Evolutionary conservation across 805 yeast species (phyloP).

Genomic region (Naumovozyma castellii): DNA sequence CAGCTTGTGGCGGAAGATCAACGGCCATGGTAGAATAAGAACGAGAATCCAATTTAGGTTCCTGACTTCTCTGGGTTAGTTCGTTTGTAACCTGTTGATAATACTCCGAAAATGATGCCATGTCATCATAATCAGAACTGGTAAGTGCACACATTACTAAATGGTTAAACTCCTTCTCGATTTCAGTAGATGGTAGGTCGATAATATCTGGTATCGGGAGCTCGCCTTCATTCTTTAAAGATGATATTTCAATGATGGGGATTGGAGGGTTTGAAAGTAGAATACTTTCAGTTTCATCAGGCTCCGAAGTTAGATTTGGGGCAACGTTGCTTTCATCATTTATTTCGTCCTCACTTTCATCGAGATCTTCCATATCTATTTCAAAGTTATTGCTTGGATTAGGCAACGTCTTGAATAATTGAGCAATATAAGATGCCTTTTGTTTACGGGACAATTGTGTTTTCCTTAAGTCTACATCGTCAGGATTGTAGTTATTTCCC

Average conservation of each 20-base stretch:
- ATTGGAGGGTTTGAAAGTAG: background rate
- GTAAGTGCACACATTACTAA: constrained; percentile 5
- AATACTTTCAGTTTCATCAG: background rate
- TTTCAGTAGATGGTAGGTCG: constrained; percentile 8
- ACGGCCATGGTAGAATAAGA: too few relatives aligned
- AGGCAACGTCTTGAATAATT: constrained; percentile 30
- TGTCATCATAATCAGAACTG: background rate
- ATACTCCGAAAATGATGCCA: background rate
- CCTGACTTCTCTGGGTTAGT: too few relatives aligned
- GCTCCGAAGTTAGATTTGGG: background rate
- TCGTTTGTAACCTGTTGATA: background rate
- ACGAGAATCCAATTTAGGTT: too few relatives aligned
- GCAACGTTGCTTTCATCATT: constrained; percentile 9
- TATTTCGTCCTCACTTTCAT: background rate
- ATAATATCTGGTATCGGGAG: constrained; percentile 14
- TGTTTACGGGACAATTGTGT: background rate
- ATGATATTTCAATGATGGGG: background rate
- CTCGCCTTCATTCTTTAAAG: background rate
- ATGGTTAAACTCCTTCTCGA: constrained; percentile 19
- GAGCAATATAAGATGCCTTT: constrained; percentile 4
- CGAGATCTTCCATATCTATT: constrained; percentile 26
- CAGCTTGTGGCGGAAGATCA: background rate
- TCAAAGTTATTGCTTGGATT: constrained; percentile 42
- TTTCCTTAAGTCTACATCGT: background rate
- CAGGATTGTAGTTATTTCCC: too few relatives aligned